Evolutionary conservation across 2,329 filamentous ascomycete species (phyloP), one percentile per base, ranked within the genome.

Genomic region (Corinectria fuckeliana): DNA sequence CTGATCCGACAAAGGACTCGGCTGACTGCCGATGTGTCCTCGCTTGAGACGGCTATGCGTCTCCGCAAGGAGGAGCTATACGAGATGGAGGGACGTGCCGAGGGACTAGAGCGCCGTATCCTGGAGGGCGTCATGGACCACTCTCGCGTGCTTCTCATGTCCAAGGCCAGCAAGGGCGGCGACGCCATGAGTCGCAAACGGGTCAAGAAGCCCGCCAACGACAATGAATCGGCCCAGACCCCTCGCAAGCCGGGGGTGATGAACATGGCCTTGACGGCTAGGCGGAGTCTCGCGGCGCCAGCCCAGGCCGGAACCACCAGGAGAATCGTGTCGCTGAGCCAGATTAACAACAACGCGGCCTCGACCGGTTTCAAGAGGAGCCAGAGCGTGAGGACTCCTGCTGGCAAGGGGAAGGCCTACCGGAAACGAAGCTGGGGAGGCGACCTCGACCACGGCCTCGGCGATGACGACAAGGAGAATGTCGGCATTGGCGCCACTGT

Each of bases 51-150:
- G 8, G 94, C 95, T 1, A 84, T 98, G 26, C 87, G 90, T 16
- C 88, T 98, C 56, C 90, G 95, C 54, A 90, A 92, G 42, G 94
- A 98, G 67, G 95, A 98, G 77, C 86, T 99, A 59, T 88, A 92
- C 44, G 85, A 91, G 23, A 97, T 99, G 91, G 94, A 98, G 74
- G 81, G 85, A 10, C 91, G 94, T 62, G 95, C 94, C 3, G 93
- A 97, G 74, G 86, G 88, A 3, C 82, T 99, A 21, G 95, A 99
- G 78, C 91, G 93, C 51, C 89, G 95, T 23, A 97, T 99, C 67
- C 80, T 99, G 28, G 94, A 98, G 66, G 93, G 94, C 23, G 92
- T 98, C 63, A 96, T 99, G 79, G 93, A 98, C 69, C 94, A 98
- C 74, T 97, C 94, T 18, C 90, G 94, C 6, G 88, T 94, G 23